phyloP scores from a whole-genome alignment of 2,329 filamentous ascomycete species.

The Colletotrichum spinosum region DNA sequence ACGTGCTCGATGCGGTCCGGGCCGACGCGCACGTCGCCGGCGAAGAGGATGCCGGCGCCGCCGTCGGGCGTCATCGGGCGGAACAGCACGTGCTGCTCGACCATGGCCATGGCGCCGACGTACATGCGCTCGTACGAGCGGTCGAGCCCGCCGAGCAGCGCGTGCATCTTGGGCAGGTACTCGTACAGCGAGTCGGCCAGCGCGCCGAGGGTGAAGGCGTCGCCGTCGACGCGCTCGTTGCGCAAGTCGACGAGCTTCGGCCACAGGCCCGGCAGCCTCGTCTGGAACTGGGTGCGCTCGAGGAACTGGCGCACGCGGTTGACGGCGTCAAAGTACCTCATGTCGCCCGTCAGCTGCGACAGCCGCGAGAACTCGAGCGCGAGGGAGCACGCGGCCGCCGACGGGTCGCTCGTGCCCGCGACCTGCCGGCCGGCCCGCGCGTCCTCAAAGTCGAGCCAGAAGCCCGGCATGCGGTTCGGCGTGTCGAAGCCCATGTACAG shows the following conservation, averaged over 20 bases:
- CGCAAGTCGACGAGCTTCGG: constrained; percentile 71
- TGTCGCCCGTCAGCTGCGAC: constrained; percentile 77
- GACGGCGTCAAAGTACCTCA: constrained; percentile 80
- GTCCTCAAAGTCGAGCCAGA: constrained; percentile 36
- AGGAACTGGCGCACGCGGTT: constrained; percentile 76
- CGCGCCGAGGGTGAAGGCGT: constrained; percentile 51
- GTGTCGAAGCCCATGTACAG: constrained; percentile 77
- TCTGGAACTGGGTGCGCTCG: constrained; percentile 72
- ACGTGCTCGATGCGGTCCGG: constrained; percentile 31
- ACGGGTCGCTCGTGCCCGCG: constrained; percentile 47
- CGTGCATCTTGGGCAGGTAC: constrained; percentile 58
- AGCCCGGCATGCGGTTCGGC: constrained; percentile 70
- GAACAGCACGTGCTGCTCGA: constrained; percentile 69
- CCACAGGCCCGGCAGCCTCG: constrained; percentile 79
- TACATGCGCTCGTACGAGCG: constrained; percentile 69
- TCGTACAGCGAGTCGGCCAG: constrained; percentile 56
- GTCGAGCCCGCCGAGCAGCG: constrained; percentile 68
- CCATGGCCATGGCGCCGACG: constrained; percentile 64
- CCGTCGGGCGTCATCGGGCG: constrained; percentile 72
- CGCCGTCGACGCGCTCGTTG: constrained; percentile 54
- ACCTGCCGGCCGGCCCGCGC: constrained; percentile 20
- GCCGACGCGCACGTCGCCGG: constrained; percentile 50
- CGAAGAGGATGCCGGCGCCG: constrained; percentile 68
- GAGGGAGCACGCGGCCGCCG: constrained; percentile 69
- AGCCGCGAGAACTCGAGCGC: constrained; percentile 79